These are phyloP conservation scores for Xylaria acuta DNA, from an alignment of 495 filamentous ascomycete species.

Conservation along the genomic window DNA sequence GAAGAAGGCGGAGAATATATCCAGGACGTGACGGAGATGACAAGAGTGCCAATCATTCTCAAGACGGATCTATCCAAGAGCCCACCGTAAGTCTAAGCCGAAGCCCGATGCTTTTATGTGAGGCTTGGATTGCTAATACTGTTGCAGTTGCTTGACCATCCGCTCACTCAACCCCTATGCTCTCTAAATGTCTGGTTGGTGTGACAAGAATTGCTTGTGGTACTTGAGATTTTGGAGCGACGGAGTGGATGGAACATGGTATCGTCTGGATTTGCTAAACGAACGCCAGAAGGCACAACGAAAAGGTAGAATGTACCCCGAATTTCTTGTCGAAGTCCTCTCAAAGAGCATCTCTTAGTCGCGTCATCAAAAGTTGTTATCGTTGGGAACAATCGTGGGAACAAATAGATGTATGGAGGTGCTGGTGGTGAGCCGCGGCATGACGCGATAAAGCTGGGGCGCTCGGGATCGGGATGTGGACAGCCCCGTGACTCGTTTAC, in stretches of 20 bases:
- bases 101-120: neutral
- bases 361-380: slow-evolving; percentile 18
- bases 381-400: slow-evolving; percentile 14
- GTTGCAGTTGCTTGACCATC: slow-evolving; percentile 87
- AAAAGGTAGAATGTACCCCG: slow-evolving; percentile 24
- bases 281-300: slow-evolving; percentile 5
- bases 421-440: neutral
- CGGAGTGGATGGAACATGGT: slow-evolving; percentile 23
- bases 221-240: slow-evolving; percentile 27
- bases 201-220: slow-evolving; percentile 27
- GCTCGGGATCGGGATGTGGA: slow-evolving; percentile 11
- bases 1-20: slow-evolving; percentile 96
- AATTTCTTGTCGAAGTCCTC: slow-evolving; percentile 13
- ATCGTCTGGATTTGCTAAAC: slow-evolving; percentile 31
- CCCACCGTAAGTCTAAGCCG: slow-evolving; percentile 78
- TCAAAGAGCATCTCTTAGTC: slow-evolving; percentile 14
- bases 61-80: slow-evolving; percentile 99
- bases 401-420: slow-evolving; percentile 22
- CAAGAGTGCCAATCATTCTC: slow-evolving; percentile 90
- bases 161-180: slow-evolving; percentile 97
- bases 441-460: slow-evolving; percentile 12
- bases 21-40: slow-evolving; percentile 98
- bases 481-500: neutral
- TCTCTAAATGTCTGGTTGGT: slow-evolving; percentile 58
- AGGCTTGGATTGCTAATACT: slow-evolving; percentile 42